Percentiles rank a stretch among this genome's conserved stretches.
Evolutionary conservation across 2,329 filamentous ascomycete species (phyloP).

Genomic region (Stachybotrys elegans): DNA sequence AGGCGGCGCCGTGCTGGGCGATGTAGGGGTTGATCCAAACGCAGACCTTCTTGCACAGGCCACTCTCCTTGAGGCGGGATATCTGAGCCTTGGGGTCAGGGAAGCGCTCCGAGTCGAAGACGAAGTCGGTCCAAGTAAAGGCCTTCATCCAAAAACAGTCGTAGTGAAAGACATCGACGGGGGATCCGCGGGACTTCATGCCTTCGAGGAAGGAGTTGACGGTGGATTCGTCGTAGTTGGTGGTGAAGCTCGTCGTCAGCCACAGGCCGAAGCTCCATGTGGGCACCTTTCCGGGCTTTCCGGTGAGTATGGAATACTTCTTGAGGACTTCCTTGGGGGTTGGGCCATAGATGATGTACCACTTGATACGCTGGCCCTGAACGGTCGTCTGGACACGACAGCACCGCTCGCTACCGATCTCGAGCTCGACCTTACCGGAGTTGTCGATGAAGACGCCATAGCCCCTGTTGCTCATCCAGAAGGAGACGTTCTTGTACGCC

Average conservation of each 20-base stretch:
- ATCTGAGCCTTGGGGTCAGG: slow-evolving; percentile 64
- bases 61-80: slow-evolving; percentile 55
- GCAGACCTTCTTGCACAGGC: slow-evolving; percentile 59
- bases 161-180: slow-evolving; percentile 69
- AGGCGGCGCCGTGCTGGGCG: slow-evolving; percentile 62
- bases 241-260: slow-evolving; percentile 73
- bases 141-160: slow-evolving; percentile 76
- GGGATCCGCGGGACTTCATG: slow-evolving; percentile 60
- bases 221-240: slow-evolving; percentile 65
- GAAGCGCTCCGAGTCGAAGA: slow-evolving; percentile 64
- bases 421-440: slow-evolving; percentile 63
- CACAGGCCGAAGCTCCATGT: slow-evolving; percentile 73
- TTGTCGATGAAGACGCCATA: slow-evolving; percentile 75
- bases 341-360: slow-evolving; percentile 68
- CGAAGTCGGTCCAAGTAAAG: slow-evolving; percentile 71
- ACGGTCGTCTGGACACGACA: slow-evolving; percentile 66
- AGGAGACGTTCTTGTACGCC: slow-evolving; percentile 67
- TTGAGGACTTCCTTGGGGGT: slow-evolving; percentile 67
- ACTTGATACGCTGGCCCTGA: slow-evolving; percentile 64
- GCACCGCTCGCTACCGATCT: slow-evolving; percentile 70
- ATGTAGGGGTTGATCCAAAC: slow-evolving; percentile 77
- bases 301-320: slow-evolving; percentile 63
- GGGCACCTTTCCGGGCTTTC: slow-evolving; percentile 59
- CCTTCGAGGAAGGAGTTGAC: slow-evolving; percentile 64
- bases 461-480: slow-evolving; percentile 66